Evolutionary conservation across 2,329 filamentous ascomycete species (phyloP).

Genomic region (Pyrenophora graminea): DNA sequence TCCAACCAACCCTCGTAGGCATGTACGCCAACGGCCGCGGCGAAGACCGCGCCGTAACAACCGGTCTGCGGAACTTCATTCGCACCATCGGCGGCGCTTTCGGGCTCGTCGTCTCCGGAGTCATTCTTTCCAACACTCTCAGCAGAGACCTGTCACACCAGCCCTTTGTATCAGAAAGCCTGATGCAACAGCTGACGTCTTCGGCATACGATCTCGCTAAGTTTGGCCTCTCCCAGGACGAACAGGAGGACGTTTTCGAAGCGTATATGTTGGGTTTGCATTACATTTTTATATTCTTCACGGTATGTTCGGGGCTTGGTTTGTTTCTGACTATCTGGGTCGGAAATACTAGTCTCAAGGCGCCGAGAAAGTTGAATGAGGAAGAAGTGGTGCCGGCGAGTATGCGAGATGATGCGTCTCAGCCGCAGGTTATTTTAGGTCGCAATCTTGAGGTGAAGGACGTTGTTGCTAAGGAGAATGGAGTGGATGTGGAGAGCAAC

Average conservation of each 20-base stretch:
- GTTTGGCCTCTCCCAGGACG: constrained; percentile 10
- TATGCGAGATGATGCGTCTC: not conserved
- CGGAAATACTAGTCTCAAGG: constrained; percentile 29
- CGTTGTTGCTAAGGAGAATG: not conserved
- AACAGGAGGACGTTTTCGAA: constrained; percentile 16
- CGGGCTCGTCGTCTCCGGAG: constrained; percentile 58
- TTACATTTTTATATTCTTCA: constrained; percentile 28
- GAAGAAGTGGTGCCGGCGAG: constrained; percentile 4
- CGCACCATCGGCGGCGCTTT: constrained; percentile 62
- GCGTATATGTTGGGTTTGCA: constrained; percentile 25
- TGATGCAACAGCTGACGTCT: constrained; percentile 24
- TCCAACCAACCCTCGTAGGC: constrained; percentile 61
- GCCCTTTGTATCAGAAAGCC: constrained; percentile 13
- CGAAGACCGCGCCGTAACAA: constrained; percentile 63
- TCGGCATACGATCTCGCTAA: constrained; percentile 25
- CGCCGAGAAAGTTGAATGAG: constrained; percentile 23
- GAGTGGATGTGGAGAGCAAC: no score
- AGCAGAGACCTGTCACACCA: constrained; percentile 11
- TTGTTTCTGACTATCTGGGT: constrained; percentile 25
- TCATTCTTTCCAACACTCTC: constrained; percentile 25
- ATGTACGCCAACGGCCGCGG: constrained; percentile 57
- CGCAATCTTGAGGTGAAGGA: not conserved
- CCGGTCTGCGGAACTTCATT: constrained; percentile 66
- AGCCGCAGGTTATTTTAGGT: not conserved
- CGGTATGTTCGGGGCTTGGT: constrained; percentile 19